A percentile compares a stretch with the other conserved stretches of the same genome.
Evolutionary conservation across 164 flowering plant species (phyloP).

Genomic region (Kalanchoe fedtschenkoi): DNA sequence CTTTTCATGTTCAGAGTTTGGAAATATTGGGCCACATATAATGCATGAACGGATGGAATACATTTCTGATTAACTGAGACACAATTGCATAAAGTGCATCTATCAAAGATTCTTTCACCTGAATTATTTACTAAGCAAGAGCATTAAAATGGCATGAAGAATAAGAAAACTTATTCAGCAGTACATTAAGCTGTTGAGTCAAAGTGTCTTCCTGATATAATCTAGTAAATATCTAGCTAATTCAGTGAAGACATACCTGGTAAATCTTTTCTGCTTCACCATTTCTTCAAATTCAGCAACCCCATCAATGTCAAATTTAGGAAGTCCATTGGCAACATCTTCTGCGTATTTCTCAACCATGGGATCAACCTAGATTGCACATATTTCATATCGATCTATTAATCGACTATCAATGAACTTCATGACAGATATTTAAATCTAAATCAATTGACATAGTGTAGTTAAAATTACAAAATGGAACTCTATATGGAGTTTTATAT

Average conservation of each 20-base stretch:
- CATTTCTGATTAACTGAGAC: no score
- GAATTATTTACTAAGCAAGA: no score
- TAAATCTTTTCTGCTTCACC: constrained; percentile 61
- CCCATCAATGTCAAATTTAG: constrained; percentile 15
- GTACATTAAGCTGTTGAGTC: no score
- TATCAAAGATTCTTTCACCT: no score
- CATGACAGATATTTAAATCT: not conserved
- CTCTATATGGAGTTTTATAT: no score
- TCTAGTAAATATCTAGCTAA: not conserved
- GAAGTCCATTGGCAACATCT: constrained; percentile 11
- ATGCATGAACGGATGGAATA: no score
- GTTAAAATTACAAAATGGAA: no score
- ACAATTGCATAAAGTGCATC: no score
- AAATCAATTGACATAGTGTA: not conserved
- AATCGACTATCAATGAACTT: not conserved
- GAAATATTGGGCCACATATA: no score
- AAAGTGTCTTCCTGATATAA: not conserved
- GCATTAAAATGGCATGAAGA: no score
- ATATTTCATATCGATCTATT: not conserved
- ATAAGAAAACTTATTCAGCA: no score
- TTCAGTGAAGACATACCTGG: constrained; percentile 39
- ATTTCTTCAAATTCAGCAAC: constrained; percentile 50
- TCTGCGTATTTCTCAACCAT: not conserved
- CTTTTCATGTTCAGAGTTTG: no score
- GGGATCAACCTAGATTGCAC: not conserved